Evolutionary conservation across 805 yeast genomes (phyloP), one percentile per base, ranked within the genome.

Genomic region (Teunomyces atbi): DNA sequence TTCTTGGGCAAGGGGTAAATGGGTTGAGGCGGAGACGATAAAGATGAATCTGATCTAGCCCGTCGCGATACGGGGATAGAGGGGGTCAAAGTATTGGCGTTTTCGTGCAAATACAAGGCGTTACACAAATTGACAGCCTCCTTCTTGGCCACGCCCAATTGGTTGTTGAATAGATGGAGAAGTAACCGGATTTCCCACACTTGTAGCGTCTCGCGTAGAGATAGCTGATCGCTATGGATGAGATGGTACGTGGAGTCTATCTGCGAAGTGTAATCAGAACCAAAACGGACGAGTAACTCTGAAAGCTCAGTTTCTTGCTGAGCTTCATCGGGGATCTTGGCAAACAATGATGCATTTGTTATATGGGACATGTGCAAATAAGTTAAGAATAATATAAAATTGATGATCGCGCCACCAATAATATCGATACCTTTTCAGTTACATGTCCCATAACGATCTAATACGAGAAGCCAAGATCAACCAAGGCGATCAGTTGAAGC

Each of bases 121-220:
- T 70, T 68, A 48, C 69, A 71, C 41, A 72, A 49, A 41, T 57
- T 60, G 35, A 66, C 57, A 4, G 74, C 75, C 48, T 72, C 77
- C 19, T 55, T 52, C 47, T 64, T 66, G 4, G 76, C 76, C 5
- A 45, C 41, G 3, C 49, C 46, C 12, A 68, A 54, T 38, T 62
- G 64, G 43, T 62, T 55, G 44, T 56, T 59, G 55, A 70, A 70
- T 3, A 71, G 44, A 10, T 58, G 55, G 8, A 65, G 52, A 12
- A 57, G 50, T 18, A 72, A 53, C n/a, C 77, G 54, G 6, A 67
- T 59, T 40, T 68, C 69, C 76, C 76, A 72, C 18, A 69, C 29
- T 34, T 50, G 52, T 13, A 64, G 40, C 11, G 48, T 50, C 12
- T 58, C 56, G 16, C 38, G 29, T 19, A 37, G 19, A 1, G 50